These are phyloP conservation scores for Termitomyces sp. DNA, from an alignment of 768 basidiomycete genomes.

Conservation along the genomic window DNA sequence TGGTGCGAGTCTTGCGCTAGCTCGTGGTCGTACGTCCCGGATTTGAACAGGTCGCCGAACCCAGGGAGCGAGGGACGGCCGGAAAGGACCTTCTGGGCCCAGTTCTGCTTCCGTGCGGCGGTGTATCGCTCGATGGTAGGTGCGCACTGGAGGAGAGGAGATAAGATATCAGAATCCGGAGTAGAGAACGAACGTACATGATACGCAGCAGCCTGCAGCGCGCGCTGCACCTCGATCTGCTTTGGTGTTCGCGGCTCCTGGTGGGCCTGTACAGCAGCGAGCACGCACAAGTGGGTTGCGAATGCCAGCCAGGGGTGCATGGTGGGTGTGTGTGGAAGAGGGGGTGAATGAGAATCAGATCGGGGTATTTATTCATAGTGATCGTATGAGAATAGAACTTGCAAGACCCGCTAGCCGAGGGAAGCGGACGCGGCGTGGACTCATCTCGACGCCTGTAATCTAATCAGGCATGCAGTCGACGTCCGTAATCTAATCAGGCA, in stretches of 20 bases:
- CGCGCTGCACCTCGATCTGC: constrained; percentile 45
- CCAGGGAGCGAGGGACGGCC: constrained; percentile 34
- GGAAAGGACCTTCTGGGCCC: constrained; percentile 41
- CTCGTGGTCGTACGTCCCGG: constrained; percentile 32
- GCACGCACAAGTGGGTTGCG: too few relatives aligned
- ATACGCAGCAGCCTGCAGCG: constrained; percentile 49
- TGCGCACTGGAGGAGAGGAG: constrained; percentile 36
- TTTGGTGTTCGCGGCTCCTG: constrained; percentile 39
- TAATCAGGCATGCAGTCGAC: too few relatives aligned
- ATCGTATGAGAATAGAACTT: not conserved
- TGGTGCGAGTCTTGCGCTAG: constrained; percentile 23
- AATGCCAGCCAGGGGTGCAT: too few relatives aligned
- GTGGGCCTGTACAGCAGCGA: constrained; percentile 31
- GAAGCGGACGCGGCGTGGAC: constrained; percentile 12
- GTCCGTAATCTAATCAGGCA: too few relatives aligned
- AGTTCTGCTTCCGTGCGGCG: constrained; percentile 43
- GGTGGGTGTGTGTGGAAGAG: not conserved
- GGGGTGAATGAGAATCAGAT: not conserved
- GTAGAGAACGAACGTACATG: constrained; percentile 32
- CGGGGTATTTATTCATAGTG: not conserved
- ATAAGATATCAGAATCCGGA: not conserved
- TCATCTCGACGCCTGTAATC: constrained; percentile 6
- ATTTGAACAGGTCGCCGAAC: constrained; percentile 41
- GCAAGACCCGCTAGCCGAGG: not conserved
- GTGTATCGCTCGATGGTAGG: constrained; percentile 51